Evolutionary conservation across 768 basidiomycete species (phyloP).

Genomic region (Leucocoprinus birnbaumii): DNA sequence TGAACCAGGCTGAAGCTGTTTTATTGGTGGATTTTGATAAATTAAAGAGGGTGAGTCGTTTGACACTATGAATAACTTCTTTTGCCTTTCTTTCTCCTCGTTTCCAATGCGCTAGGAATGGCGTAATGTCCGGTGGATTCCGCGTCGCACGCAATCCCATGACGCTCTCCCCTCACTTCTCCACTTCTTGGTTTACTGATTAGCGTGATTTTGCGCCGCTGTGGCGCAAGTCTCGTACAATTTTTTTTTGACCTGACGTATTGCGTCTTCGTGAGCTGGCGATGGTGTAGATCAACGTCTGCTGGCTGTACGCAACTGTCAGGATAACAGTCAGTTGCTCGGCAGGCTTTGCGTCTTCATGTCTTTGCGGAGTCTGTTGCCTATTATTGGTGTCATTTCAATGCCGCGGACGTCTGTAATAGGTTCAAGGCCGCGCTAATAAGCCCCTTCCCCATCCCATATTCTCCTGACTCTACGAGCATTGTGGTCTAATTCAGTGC

Average conservation of each 20-base stretch:
- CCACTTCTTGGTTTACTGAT: neutral
- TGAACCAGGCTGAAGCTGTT: conserved; percentile 92
- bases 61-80: neutral
- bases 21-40: conserved; percentile 99
- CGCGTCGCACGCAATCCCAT: neutral
- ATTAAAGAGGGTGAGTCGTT: conserved; percentile 77
- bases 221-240: neutral
- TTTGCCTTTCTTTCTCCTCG: conserved; percentile 1
- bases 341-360: neutral
- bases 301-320: no score
- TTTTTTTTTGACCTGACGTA: neutral
- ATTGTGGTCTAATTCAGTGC: no score
- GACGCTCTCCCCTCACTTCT: neutral
- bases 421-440: no score
- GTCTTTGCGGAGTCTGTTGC: neutral
- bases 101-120: neutral
- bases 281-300: neutral
- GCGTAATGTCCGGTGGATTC: no score
- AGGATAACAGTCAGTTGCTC: neutral
- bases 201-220: neutral
- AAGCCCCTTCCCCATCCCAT: neutral
- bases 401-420: neutral
- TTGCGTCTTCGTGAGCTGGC: neutral
- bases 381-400: neutral
- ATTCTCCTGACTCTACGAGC: neutral